Conservation (phyloP, 2,329 filamentous ascomycete genomes). For the Anthostomella pinea region DNA sequence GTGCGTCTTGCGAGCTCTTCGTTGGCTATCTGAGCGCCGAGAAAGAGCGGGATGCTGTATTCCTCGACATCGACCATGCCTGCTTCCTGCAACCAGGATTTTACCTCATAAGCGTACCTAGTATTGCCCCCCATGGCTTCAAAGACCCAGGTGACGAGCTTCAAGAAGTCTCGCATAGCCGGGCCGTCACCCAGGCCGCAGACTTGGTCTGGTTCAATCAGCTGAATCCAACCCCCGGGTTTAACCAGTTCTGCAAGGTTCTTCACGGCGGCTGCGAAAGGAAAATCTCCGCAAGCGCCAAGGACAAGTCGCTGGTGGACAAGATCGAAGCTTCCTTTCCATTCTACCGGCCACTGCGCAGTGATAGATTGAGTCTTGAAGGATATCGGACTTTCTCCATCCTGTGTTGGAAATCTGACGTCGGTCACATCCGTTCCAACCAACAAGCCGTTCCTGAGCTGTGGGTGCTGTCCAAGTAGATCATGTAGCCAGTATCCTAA, state of each 20-base stretch:
- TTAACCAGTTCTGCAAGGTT: conserved; percentile 3
- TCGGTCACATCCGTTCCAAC: conserved; percentile 1
- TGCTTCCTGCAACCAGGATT: neutral
- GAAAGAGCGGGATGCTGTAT: conserved; percentile 1
- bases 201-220: conserved; percentile 4
- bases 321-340: neutral
- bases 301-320: conserved; percentile 3
- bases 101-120: neutral
- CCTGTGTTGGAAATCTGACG: neutral
- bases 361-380: conserved; percentile 2
- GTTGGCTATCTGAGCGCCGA: neutral
- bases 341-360: conserved; percentile 1
- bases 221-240: conserved; percentile 7
- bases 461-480: neutral
- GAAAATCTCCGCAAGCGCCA: neutral
- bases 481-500: neutral
- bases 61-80: neutral
- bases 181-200: neutral
- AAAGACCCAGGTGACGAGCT: neutral
- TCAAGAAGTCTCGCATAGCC: conserved; percentile 1
- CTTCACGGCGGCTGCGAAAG: neutral
- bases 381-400: too few relatives aligned
- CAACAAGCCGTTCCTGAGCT: neutral
- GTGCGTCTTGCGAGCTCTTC: neutral
- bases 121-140: neutral